Base-by-base conservation (phyloP, 495 filamentous ascomycete genomes). In the Podospora australis region DNA sequence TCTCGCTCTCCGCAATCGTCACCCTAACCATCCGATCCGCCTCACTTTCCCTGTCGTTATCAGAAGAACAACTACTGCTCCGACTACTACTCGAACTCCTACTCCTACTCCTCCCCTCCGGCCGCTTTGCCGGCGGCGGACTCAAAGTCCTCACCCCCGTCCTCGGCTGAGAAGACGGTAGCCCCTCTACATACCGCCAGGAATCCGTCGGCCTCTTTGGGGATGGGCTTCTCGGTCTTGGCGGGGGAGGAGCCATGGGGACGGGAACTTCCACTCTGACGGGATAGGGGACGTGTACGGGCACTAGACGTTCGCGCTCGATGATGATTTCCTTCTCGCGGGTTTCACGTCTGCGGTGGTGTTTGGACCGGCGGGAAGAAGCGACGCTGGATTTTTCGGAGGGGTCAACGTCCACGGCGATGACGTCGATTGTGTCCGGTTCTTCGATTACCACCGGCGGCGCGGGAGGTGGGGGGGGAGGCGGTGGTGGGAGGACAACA, bases 361-460 rank as follows among this genome's bases (percentile, higher is more conserved):
- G 44, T 25, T 45, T 46, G 39, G 53, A 55, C 25, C 54, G 48
- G 22, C 62, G 65, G 46, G 48, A 50, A 0, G 57, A 62, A 39
- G 49, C 49, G 1, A 61, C 6, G 20, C 25, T 40, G 19, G 35
- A 44, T 9, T 51, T 49, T 17, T 64, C 54, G 1, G 64, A 59
- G 6, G 68, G 63, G 42, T 77, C 72, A 36, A 75, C 60, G 55
- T 76, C 70, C n/a, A 78, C 73, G 48, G 67, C 67, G 42, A 78
- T 74, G 35, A 77, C 66, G 46, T 77, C 74, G 44, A 77, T 72
- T 3, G 65, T 55, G 46, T 74, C 67, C 10, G 55, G 57, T 46
- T 68, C 57, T 0, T 52, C 21, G 2, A 14, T 23, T 23, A 19
- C 6, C 6, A 17, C 48, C 6, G 49, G 44, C 8, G 57, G 54